Conservation (phyloP, 495 filamentous ascomycete species). For the Xylaria palmicola region DNA sequence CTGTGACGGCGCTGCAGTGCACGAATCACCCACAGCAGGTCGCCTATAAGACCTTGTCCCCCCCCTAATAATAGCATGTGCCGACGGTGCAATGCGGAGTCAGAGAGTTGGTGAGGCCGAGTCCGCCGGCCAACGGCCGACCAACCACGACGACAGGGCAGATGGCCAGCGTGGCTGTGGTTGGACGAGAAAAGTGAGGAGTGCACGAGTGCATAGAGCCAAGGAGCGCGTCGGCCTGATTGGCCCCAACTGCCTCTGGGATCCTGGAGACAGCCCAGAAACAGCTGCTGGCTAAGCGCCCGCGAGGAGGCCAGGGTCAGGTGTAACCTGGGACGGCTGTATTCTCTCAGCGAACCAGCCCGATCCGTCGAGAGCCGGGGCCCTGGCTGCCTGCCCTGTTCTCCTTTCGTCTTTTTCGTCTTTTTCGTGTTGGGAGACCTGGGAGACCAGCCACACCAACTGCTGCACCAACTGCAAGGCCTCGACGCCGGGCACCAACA, state of each 20-base stretch:
- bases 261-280: conserved; percentile 21
- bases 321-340: conserved; percentile 13
- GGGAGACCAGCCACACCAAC: conserved; percentile 10
- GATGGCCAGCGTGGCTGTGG: conserved; percentile 13
- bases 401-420: not conserved
- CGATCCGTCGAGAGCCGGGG: conserved; percentile 10
- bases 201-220: conserved; percentile 17
- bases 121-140: conserved; percentile 15
- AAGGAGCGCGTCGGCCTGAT: conserved; percentile 1
- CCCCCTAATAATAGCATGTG: conserved; percentile 18
- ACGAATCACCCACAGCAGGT: conserved; percentile 17
- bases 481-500: conserved; percentile 2
- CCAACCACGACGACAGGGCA: conserved; percentile 10
- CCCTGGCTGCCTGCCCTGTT: too few species aligned
- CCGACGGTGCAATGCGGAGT: conserved; percentile 4
- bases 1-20: conserved; percentile 17
- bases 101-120: conserved; percentile 10
- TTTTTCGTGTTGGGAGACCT: not conserved
- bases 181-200: conserved; percentile 23
- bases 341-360: conserved; percentile 5
- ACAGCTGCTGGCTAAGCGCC: conserved; percentile 32
- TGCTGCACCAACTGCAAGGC: not conserved
- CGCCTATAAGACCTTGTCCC: conserved; percentile 2
- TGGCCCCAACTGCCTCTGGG: conserved; percentile 17
- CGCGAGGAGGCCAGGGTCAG: conserved; percentile 19